phyloP scores from a whole-genome alignment of 2,329 filamentous ascomycete genomes.

The Falciphora oryzae region DNA sequence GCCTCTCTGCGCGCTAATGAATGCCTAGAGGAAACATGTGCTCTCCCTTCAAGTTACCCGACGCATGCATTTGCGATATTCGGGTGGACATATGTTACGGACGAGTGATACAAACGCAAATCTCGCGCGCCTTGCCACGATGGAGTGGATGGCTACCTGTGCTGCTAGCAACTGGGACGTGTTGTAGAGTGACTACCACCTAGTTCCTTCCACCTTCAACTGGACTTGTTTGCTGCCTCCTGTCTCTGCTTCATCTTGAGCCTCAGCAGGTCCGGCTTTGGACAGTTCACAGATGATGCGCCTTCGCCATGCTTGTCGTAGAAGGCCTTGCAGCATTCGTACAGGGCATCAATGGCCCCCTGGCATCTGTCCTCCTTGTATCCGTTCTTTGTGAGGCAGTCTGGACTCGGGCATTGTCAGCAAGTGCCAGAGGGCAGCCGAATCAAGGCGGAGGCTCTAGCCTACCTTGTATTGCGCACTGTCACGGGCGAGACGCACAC shows the following conservation, averaged over 20 bases:
- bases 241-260: slow-evolving; percentile 77
- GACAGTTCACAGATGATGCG: slow-evolving; percentile 76
- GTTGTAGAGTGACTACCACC: neutral
- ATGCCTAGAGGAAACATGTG: slow-evolving; percentile 77
- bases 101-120: slow-evolving; percentile 31
- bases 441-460: neutral
- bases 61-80: slow-evolving; percentile 32
- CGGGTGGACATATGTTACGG: slow-evolving; percentile 31
- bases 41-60: slow-evolving; percentile 68
- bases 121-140: neutral
- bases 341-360: slow-evolving; percentile 72
- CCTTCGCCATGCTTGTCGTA: slow-evolving; percentile 74
- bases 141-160: neutral
- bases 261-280: slow-evolving; percentile 70
- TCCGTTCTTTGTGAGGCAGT: slow-evolving; percentile 76
- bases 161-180: neutral
- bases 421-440: slow-evolving; percentile 1
- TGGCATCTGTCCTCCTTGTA: slow-evolving; percentile 85
- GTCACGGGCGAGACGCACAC: neutral
- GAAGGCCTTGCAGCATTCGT: slow-evolving; percentile 88
- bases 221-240: slow-evolving; percentile 12
- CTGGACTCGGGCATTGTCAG: slow-evolving; percentile 36
- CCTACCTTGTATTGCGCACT: slow-evolving; percentile 88
- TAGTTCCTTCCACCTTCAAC: neutral
- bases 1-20: slow-evolving; percentile 94